Evolutionary conservation across 2,329 filamentous ascomycete genomes (phyloP).

Genomic region (Alternaria arbusti): DNA sequence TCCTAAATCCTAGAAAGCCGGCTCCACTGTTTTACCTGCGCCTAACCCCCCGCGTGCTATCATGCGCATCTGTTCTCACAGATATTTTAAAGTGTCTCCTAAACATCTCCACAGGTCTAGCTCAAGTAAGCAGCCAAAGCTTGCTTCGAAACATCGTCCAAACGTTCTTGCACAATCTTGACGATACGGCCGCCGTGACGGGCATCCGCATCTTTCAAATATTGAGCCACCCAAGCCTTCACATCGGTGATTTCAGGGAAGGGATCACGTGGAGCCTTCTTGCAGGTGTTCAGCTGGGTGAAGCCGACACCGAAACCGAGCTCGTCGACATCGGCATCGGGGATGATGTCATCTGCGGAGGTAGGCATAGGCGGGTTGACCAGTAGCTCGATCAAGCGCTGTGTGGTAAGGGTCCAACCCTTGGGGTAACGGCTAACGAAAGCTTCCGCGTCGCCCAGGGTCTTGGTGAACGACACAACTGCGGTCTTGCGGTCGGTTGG

Average conservation of each 20-base stretch:
- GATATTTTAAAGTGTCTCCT: not conserved
- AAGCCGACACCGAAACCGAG: conserved; percentile 94
- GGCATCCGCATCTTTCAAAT: conserved; percentile 77
- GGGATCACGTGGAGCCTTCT: conserved; percentile 74
- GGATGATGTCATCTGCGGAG: conserved; percentile 74
- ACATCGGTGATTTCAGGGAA: conserved; percentile 85
- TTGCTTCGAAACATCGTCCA: conserved; percentile 55
- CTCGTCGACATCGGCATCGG: conserved; percentile 92
- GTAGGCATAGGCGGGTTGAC: conserved; percentile 81
- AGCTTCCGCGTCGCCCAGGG: conserved; percentile 80
- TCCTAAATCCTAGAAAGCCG: conserved; percentile 5
- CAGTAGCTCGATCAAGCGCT: conserved; percentile 85
- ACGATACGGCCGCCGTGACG: conserved; percentile 74
- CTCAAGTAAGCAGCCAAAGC: conserved; percentile 47
- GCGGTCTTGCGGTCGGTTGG: conserved; percentile 92
- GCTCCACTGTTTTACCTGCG: not conserved
- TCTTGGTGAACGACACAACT: conserved; percentile 92
- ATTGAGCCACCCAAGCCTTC: conserved; percentile 80
- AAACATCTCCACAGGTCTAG: not conserved
- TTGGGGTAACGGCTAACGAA: conserved; percentile 74
- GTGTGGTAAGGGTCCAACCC: conserved; percentile 89
- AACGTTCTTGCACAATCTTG: conserved; percentile 72
- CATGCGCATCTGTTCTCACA: not conserved
- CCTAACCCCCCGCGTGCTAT: not conserved
- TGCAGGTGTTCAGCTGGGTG: conserved; percentile 91